Evolutionary conservation across 208 protist species (phyloP).

Genomic region (Herpetomonas tarakana): DNA sequence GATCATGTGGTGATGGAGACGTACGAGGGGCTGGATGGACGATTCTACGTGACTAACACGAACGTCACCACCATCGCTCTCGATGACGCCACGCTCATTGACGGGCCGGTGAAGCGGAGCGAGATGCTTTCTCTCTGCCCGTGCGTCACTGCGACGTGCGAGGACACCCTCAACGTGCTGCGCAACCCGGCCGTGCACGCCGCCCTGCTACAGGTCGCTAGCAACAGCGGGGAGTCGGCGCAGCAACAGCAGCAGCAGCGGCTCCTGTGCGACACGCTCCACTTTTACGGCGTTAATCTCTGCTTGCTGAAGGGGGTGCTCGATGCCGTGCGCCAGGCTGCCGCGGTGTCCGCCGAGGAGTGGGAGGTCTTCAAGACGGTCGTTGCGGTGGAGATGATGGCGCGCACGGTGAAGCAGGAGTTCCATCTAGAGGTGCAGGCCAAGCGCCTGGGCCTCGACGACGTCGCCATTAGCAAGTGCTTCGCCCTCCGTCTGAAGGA

Average conservation of each 20-base stretch:
- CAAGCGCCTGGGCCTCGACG: constrained; percentile 23
- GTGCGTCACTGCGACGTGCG: constrained; percentile 28
- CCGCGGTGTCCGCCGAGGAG: neutral
- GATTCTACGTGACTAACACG: constrained; percentile 34
- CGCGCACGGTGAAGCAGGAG: constrained; percentile 43
- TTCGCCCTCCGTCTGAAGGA: constrained; percentile 22
- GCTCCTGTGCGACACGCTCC: constrained; percentile 32
- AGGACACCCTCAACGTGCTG: constrained; percentile 30
- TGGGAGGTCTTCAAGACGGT: constrained; percentile 17
- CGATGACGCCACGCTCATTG: constrained; percentile 14
- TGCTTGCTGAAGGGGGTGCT: constrained; percentile 36
- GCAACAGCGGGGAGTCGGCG: neutral
- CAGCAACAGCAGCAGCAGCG: constrained; percentile 21
- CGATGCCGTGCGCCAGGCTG: constrained; percentile 7
- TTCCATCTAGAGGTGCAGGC: constrained; percentile 40
- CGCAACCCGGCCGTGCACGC: constrained; percentile 13
- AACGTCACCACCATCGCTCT: constrained; percentile 30
- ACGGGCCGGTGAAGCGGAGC: constrained; percentile 31
- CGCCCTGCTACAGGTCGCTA: constrained; percentile 10
- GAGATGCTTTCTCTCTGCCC: constrained; percentile 40
- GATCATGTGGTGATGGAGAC: constrained; percentile 24
- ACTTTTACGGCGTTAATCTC: constrained; percentile 49
- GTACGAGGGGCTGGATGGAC: constrained; percentile 43
- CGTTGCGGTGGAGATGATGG: constrained; percentile 43
- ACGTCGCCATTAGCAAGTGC: constrained; percentile 21